Evolutionary conservation across 2,329 filamentous ascomycete species (phyloP), one percentile per base, ranked within the genome.

Genomic region (Botrytis tulipae): DNA sequence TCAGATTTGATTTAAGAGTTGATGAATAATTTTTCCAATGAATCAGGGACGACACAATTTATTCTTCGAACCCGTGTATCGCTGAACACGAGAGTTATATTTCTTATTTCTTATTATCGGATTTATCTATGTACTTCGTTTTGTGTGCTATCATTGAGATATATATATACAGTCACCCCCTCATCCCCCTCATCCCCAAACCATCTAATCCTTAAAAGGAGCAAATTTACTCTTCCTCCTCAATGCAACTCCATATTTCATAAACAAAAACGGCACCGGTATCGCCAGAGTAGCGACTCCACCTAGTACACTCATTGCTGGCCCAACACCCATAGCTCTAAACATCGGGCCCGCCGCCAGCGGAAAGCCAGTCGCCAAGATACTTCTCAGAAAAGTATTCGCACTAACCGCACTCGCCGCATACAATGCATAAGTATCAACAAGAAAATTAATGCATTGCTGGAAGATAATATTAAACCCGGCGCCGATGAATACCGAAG

Each of bases 261-360:
- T 83, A 68, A 90, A 90, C 1, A 88, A 79, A 76, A 86, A 89
- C 0, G 88, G 88, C n/a, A 90, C 86, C 0, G 87, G 87, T 25
- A 90, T 85, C 70, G 88, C 81, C 51, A 86, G 75, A 0, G 84
- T 83, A 0, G 87, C 86, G 71, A 90, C 86, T 0, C 84, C 86
- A 0, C 87, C 92, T 20, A 92, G 86, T 3, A 93, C 87, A 76
- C 86, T 90, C 8, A 87, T 85, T 0, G 90, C 91, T 44, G 89
- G 91, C 0, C 87, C 88, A 22, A 92, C 86, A 0, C 91, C 91
- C 29, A 94, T 80, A 51, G 87, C 88, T 74, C 88, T 85, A 78
- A 91, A 92, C 83, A 93, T 83, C 0, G 79, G 78, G 18, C 69
- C 72, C 5, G 83, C 83, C 0, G 83, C 84, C 0, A 86, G 79